Evolutionary conservation across 2,329 filamentous ascomycete species (phyloP), one percentile per base, ranked within the genome.

Genomic region (Aspergillus sp.): DNA sequence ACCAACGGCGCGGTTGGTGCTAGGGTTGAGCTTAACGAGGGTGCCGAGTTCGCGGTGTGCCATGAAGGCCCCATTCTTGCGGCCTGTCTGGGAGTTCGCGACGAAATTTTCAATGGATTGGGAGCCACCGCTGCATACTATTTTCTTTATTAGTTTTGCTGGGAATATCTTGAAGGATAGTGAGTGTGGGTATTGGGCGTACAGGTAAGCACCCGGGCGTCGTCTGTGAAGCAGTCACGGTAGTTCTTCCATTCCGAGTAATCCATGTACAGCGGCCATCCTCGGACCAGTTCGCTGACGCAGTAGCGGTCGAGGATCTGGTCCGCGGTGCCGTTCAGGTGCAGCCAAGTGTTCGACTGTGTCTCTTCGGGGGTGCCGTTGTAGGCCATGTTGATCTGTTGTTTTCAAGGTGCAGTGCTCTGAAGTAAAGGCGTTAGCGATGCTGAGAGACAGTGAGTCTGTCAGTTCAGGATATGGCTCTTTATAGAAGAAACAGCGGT

Each of bases 181-280:
- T 15, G 13, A 4, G 5, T 15, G 33, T 15, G 33, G 17, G 37
- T 19, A 3, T 12, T 15, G 10, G 7, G 17, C 15, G 3, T 57
- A 77, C 75, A 77, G 2, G 75, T 78, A 69, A 72, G 77, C 30
- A 78, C 73, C 32, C 61, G 69, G 6, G 41, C 41, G 12, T 74
- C 69, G 9, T 72, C 62, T 44, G 69, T 64, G 54, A 78, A 78
- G 9, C 78, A 61, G 1, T 66, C 68, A 50, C 74, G 72, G 54
- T 74, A 78, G 65, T 78, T 77, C 60, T 69, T 68, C 75, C 76
- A 78, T 57, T 79, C 75, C 1, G 74, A 77, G 9, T 74, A 69
- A 50, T 78, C 75, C 30, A 75, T 70, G 58, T 78, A 78, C 32
- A 78, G 69, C 2, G 75, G 74, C 75, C 75, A 78, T 39, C 75